Base-by-base conservation (phyloP, 495 filamentous ascomycete species). In the Penicillium cataractarum region DNA sequence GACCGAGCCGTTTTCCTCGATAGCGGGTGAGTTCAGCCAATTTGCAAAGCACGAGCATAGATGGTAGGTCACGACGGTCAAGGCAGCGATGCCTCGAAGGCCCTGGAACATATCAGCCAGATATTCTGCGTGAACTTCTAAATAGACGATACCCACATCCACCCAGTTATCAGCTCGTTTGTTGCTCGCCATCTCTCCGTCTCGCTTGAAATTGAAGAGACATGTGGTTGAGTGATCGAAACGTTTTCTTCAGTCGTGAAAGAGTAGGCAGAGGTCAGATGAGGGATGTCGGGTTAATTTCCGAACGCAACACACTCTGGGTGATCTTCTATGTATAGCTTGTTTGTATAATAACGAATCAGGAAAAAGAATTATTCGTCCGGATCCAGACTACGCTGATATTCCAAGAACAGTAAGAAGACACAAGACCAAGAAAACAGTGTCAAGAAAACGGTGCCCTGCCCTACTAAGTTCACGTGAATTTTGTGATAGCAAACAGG, bases 11-110 rank as follows among this genome's bases (percentile, higher is more conserved):
- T 58, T 24, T n/a, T 65, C 55, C 17, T 21, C 33, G 15, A 61
- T 37, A 0, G 63, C 58, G 15, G 63, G 63, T 1, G 63, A 65
- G n/a, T 62, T 65, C 10, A 65, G 33, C 63, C 63, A 65, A 7
- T 58, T 46, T 49, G 63, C 63, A n/a, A 62, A 65, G 19, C 44
- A 62, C 3, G 63, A 62, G 48, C 63, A 65, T 4, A 65, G 21
- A 13, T 65, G 58, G 7, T 65, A 65, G 31, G 63, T 65, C 4
- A 65, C 63, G 27, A 62, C 63, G 10, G 31, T 58, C 5, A 62
- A 21, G 7, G 58, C 53, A 7, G 63, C 63, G 17, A 65, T 40
- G 1, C 63, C 63, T 4, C 63, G 58, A 42, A 65, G 54, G 6
- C 63, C 63, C 63, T 65, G 9, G 17, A 7, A 13, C 21, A n/a